Conservation (phyloP, 1,284 basidiomycete species). For the Taiwanofungus camphoratus region DNA sequence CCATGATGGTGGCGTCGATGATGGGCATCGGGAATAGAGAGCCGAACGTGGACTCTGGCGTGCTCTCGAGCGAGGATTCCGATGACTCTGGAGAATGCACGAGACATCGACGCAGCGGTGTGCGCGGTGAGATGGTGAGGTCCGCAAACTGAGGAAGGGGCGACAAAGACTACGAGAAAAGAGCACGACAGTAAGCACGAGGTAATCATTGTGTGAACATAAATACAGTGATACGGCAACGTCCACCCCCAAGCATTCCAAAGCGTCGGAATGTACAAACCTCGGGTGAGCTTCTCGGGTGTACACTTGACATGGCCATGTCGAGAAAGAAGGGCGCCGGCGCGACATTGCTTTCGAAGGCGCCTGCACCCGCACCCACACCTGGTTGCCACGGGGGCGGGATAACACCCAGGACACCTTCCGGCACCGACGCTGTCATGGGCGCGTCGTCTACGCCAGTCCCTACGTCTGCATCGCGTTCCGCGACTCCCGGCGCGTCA, state of each 20-base stretch:
- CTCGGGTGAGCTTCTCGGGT: constrained; percentile 17
- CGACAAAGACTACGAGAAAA: constrained; percentile 20
- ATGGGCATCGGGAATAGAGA: constrained; percentile 37
- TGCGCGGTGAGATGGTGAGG: constrained; percentile 47
- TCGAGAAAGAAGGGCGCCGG: constrained; percentile 16
- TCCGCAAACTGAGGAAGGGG: constrained; percentile 42
- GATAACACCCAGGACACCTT: neutral
- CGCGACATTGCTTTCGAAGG: constrained; percentile 10
- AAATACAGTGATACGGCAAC: too few relatives aligned
- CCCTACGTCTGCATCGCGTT: neutral
- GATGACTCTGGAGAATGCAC: constrained; percentile 38
- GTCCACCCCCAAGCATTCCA: too few relatives aligned
- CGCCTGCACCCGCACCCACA: constrained; percentile 8
- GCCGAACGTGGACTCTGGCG: constrained; percentile 40
- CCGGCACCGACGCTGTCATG: constrained; percentile 10
- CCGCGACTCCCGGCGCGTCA: constrained; percentile 9
- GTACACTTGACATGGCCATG: constrained; percentile 14
- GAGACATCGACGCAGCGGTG: constrained; percentile 38
- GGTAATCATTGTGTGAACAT: neutral
- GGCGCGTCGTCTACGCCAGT: constrained; percentile 11
- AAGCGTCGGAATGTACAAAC: constrained; percentile 13
- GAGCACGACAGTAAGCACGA: constrained; percentile 14
- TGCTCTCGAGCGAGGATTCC: constrained; percentile 51
- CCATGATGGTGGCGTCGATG: constrained; percentile 23
- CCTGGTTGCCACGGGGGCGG: constrained; percentile 11